Evolutionary conservation across 2,329 filamentous ascomycete genomes (phyloP).

Genomic region (Fusarium torreyae): DNA sequence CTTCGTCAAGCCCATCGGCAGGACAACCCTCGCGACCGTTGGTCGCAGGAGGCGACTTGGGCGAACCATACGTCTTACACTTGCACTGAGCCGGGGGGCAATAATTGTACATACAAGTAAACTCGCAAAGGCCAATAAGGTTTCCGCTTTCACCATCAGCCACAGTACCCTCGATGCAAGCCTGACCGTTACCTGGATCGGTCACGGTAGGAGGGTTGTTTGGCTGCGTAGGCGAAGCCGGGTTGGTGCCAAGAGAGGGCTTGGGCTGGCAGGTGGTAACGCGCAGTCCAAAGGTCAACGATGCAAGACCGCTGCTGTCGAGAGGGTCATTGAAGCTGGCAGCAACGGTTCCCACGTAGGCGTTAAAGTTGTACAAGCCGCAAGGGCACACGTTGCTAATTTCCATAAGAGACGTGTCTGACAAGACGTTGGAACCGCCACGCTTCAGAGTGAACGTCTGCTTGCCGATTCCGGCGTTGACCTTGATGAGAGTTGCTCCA

Average conservation of each 20-base stretch:
- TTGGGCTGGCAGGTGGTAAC: conserved; percentile 51
- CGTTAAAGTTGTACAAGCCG: conserved; percentile 71
- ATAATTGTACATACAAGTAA: conserved; percentile 52
- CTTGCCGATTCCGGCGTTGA: conserved; percentile 62
- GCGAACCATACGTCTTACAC: conserved; percentile 53
- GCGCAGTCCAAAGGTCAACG: conserved; percentile 51
- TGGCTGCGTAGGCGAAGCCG: conserved; percentile 56
- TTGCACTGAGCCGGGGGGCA: conserved; percentile 55
- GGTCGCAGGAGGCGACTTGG: conserved; percentile 43
- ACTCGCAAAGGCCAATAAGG: conserved; percentile 56
- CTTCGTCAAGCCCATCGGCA: conserved; percentile 50
- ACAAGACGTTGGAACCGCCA: conserved; percentile 58
- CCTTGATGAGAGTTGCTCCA: conserved; percentile 56
- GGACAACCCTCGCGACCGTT: conserved; percentile 55
- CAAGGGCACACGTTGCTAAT: conserved; percentile 65
- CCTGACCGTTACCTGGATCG: conserved; percentile 17
- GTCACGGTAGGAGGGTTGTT: conserved; percentile 36
- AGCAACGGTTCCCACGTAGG: conserved; percentile 67
- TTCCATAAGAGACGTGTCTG: conserved; percentile 65
- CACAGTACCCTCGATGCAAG: conserved; percentile 50
- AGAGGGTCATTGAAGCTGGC: conserved; percentile 50
- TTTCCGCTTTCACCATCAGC: conserved; percentile 52
- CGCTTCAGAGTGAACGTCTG: conserved; percentile 61
- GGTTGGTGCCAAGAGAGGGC: conserved; percentile 53
- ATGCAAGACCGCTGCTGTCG: conserved; percentile 45